Percentiles rank a stretch among this genome's conserved stretches.
Conservation (phyloP, 1,139 yeast genomes). For the Blastobotrys capitulatus region DNA sequence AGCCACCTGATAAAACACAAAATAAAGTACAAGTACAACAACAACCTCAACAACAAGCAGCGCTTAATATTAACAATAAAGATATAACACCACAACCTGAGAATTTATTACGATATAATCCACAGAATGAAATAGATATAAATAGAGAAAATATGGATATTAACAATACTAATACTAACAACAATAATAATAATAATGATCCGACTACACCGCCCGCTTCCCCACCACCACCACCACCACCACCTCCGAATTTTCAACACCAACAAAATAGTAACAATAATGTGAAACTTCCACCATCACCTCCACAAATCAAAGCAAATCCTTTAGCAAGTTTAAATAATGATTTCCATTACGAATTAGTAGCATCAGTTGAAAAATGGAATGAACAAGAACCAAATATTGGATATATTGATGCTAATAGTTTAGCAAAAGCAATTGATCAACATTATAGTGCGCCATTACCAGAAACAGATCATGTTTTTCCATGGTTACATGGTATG, state of each 20-base stretch:
- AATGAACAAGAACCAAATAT: constrained; percentile 6
- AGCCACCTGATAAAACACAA: not conserved
- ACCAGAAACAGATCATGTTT: constrained; percentile 64
- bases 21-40: not conserved
- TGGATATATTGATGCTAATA: constrained; percentile 25
- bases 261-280: not conserved
- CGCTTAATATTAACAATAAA: too few relatives aligned
- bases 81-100: not conserved
- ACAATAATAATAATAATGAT: not conserved
- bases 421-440: constrained; percentile 29
- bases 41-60: not conserved
- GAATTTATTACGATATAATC: not conserved
- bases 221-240: constrained; percentile 1
- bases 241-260: not conserved
- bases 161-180: not conserved
- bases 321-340: not conserved
- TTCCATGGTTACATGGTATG: constrained; percentile 88
- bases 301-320: not conserved
- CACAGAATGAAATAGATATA: not conserved
- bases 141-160: not conserved
- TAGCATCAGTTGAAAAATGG: not conserved
- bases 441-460: constrained; percentile 41
- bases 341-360: not conserved
- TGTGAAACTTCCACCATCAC: not conserved
- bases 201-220: not conserved